Conservation (phyloP, 495 filamentous ascomycete species). For the Penicillium taxi region DNA sequence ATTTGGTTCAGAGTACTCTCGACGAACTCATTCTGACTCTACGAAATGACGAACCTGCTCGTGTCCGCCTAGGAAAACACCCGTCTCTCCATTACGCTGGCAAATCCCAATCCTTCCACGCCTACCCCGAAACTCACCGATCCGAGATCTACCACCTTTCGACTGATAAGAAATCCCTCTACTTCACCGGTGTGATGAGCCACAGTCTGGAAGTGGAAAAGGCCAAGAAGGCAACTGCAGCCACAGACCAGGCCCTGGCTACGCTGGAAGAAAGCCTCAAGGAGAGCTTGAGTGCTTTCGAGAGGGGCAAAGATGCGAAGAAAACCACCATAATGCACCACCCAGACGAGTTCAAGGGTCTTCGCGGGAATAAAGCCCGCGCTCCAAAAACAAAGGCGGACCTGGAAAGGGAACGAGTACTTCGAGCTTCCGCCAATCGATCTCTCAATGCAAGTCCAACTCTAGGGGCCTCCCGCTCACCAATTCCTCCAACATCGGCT, state of each 20-base stretch:
- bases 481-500: constrained; percentile 37
- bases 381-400: constrained; percentile 31
- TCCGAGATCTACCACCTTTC: constrained; percentile 44
- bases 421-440: constrained; percentile 40
- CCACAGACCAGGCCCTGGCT: constrained; percentile 44
- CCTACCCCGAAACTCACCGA: constrained; percentile 38
- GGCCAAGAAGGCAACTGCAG: constrained; percentile 45
- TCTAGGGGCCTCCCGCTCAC: constrained; percentile 43
- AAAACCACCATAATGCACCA: constrained; percentile 39
- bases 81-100: constrained; percentile 46
- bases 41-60: constrained; percentile 52
- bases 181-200: constrained; percentile 48
- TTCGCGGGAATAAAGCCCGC: constrained; percentile 18
- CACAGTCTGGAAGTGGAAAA: constrained; percentile 50
- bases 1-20: constrained; percentile 55
- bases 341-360: constrained; percentile 30
- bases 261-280: constrained; percentile 53
- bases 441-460: constrained; percentile 60
- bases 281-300: constrained; percentile 39
- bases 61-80: constrained; percentile 39
- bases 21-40: constrained; percentile 64
- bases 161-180: constrained; percentile 35
- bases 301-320: constrained; percentile 47
- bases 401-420: constrained; percentile 39
- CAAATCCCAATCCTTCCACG: constrained; percentile 44